Evolutionary conservation across 257 asterid species (phyloP), one percentile per base, ranked within the genome.

Genomic region (Perilla frutescens): DNA sequence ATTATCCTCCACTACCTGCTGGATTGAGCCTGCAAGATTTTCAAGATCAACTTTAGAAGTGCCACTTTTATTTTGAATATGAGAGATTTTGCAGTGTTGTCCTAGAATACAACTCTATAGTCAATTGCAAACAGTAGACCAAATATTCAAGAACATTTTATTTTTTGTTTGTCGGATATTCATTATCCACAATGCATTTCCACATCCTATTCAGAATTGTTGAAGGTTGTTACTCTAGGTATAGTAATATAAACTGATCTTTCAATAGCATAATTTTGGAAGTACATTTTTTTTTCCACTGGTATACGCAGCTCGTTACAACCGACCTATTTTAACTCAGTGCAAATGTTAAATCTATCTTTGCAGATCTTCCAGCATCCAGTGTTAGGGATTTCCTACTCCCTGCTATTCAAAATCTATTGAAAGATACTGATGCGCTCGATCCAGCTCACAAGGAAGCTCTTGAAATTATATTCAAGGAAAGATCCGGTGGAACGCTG

Each of bases 361-460:
- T 37, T 77, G 73, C 87, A 95, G 99, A 95, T 73, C 94, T 95
- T 81, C 58, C 97, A 61, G 77, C 82, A 77, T 70, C 96, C 2
- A 86, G 94, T 70, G 90, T 95, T 29, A 83, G 87, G 78, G 95
- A 92, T 78, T 83, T 74, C 78, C 94, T 92, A 68, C 84, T 95
- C 73, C 99, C 99, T 7, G 96, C 97, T 1, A 90, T 95, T 48
- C 98, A 95, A 76, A 95, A 95, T 75, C 83, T 95, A 61, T 34
- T 95, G 69, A 95, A 89, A 84, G 99, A 92, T 77, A 63, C 70
- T 2, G 99, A 95, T 71, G 94, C 98, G 7, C 91, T 95, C 15
- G 99, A 95, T 81, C 99, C 99, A 76, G 99, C 99, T 43, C 99
- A 95, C 81, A 95, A 90, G 84, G 99, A 95, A 87, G 99, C 99